Conservation (phyloP, 2,329 filamentous ascomycete genomes). For the Aureobasidium subglaciale region DNA sequence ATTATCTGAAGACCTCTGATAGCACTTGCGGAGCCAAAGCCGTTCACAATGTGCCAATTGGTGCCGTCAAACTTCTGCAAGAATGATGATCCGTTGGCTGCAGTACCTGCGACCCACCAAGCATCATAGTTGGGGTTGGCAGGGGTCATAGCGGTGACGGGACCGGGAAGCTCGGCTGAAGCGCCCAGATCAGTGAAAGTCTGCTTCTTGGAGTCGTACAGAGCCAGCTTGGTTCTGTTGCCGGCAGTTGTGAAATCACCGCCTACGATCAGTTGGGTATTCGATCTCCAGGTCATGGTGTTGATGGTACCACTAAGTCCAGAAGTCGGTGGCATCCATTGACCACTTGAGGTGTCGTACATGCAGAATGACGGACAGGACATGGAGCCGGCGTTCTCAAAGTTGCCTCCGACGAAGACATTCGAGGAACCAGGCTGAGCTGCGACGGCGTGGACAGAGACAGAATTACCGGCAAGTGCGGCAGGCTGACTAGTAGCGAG, state of each 20-base stretch:
- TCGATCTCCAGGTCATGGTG: constrained; percentile 67
- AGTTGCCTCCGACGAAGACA: constrained; percentile 80
- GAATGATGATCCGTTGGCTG: constrained; percentile 61
- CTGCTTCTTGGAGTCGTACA: constrained; percentile 61
- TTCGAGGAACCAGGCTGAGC: constrained; percentile 63
- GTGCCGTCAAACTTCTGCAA: constrained; percentile 75
- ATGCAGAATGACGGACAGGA: constrained; percentile 76
- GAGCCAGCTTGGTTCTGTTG: constrained; percentile 60
- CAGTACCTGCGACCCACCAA: constrained; percentile 70
- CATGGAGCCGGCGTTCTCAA: constrained; percentile 74
- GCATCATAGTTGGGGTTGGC: constrained; percentile 65
- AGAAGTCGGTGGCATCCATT: constrained; percentile 75
- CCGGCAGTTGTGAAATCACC: constrained; percentile 66
- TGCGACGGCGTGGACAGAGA: constrained; percentile 69
- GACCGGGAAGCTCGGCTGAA: constrained; percentile 66
- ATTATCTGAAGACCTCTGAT: constrained; percentile 81
- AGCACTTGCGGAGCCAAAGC: constrained; percentile 58
- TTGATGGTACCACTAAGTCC: constrained; percentile 64
- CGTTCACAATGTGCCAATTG: constrained; percentile 59
- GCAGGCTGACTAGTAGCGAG: constrained; percentile 66
- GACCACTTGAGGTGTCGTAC: constrained; percentile 60
- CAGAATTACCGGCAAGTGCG: constrained; percentile 60
- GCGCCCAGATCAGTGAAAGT: constrained; percentile 58
- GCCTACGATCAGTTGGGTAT: constrained; percentile 65
- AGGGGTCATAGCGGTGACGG: constrained; percentile 66